These are phyloP conservation scores for Leccinum obscurum DNA, from an alignment of 768 basidiomycete genomes.

Conservation along the genomic window DNA sequence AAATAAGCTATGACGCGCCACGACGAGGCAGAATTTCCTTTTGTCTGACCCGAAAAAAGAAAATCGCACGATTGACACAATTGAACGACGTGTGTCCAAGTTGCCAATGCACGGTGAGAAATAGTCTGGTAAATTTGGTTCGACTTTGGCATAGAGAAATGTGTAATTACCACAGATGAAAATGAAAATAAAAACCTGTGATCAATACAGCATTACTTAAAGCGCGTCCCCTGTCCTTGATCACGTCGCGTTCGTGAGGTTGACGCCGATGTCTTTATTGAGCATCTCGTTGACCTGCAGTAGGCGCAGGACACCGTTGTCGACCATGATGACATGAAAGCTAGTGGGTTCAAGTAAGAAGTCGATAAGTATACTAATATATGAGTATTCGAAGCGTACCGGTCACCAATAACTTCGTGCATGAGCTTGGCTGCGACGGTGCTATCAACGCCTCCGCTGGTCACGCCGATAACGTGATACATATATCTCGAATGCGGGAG, in stretches of 20 bases:
- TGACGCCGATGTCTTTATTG: slow-evolving; percentile 90
- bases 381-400: slow-evolving; percentile 66
- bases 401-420: slow-evolving; percentile 98
- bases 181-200: too few species aligned
- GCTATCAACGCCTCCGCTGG: slow-evolving; percentile 96
- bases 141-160: too few species aligned
- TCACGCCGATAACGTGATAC: slow-evolving; percentile 97
- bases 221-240: too few species aligned
- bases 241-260: slow-evolving; percentile 54
- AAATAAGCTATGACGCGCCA: too few species aligned
- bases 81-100: too few species aligned
- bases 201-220: too few species aligned
- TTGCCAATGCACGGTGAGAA: too few species aligned
- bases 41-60: too few species aligned
- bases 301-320: slow-evolving; percentile 93
- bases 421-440: slow-evolving; percentile 98
- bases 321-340: slow-evolving; percentile 99
- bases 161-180: too few species aligned
- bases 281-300: slow-evolving; percentile 92
- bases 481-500: slow-evolving; percentile 87
- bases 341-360: slow-evolving; percentile 38
- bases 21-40: too few species aligned
- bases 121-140: too few species aligned
- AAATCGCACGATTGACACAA: too few species aligned
- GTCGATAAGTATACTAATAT: slow-evolving; percentile 1